Evolutionary conservation across 1,284 basidiomycete species (phyloP), one percentile per base, ranked within the genome.

Genomic region (Fomitopsis palustris): DNA sequence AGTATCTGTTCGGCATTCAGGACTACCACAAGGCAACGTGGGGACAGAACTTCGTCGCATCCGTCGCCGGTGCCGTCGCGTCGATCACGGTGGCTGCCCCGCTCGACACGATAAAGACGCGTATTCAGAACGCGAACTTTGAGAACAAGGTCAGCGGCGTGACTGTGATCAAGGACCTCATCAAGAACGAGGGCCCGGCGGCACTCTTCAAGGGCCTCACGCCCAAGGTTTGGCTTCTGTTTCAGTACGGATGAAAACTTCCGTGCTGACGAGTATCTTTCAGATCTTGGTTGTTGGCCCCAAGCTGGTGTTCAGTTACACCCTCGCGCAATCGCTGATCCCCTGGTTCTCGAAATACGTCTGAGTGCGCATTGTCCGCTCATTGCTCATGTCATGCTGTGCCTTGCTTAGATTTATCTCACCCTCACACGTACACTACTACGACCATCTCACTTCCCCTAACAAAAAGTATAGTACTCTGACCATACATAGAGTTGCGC

Each of bases 141-240:
- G 93, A 96, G 78, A 83, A 81, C 58, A 94, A 95, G 72, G 92
- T 90, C n/a, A 84, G 87, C 39, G 96, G 97, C n/a, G 69, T 90
- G 55, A 87, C 87, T 1, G 92, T 98, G 57, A 80, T 98, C 64
- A 87, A 84, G 72, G 96, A 98, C 47, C 83, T 99, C 68, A 73
- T 98, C 72, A 88, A 86, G 74, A 85, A 93, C 63, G 96, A 99
- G 76, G 96, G 96, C 37, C 57, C 80, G 7, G 71, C 76, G 0
- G 93, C 94, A n/a, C 92, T 98, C 76, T 98, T 99, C 84, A 98
- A 99, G 80, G 96, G 96, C 39, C 78, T 97, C 65, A 97, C 94
- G 33, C 95, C 95, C 58, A 97, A 97, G 84, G 91, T 93, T 61
- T 21, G 83, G 71, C 33, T 23, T 52, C 42, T 53, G 21, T 43